Evolutionary conservation across 805 yeast genomes (phyloP), one percentile per base, ranked within the genome.

Genomic region (Saturnispora diversa): DNA sequence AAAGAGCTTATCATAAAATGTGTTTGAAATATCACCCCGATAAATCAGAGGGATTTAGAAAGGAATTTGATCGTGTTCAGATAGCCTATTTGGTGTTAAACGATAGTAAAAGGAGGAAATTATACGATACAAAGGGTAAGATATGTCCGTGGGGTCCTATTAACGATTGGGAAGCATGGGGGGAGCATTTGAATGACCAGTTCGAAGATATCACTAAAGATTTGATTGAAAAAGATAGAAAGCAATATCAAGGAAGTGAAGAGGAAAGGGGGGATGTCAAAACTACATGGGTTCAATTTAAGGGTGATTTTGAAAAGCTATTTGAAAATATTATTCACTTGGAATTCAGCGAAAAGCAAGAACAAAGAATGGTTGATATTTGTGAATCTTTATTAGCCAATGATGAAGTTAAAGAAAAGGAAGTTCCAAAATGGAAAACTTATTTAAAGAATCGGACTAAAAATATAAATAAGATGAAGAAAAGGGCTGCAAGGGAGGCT

Each of bases 251-350:
- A 50, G 71, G 66, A 4, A 69, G 78, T n/a, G 52, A 50, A 5
- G 84, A 78, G 48, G 87, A 80, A 48, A 55, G 52, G 34, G 63
- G 62, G 4, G 95, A 87, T 53, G 68, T 87, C n/a, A 43, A 75
- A 31, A 80, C 80, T 62, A 58, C 65, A 7, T 73, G 66, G 49
- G 68, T 69, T 33, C 69, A 74, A 11, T 44, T 42, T 35, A 41
- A 51, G 17, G 95, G 95, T 5, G 84, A 84, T 50, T 74, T 86
- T 50, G 64, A 79, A 34, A 65, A 66, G 37, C 62, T 86, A 5
- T 82, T 86, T 53, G 94, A 85, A 55, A 66, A 69, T 25, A 79
- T 87, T 3, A 82, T 92, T 8, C 95, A 87, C 59, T 68, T 83
- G 39, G 87, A 81, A 46, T 68, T 80, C 32, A 62, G 62, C 28